These are phyloP conservation scores for Ramalina peruviana DNA, from an alignment of 495 filamentous ascomycete genomes.

Conservation along the genomic window DNA sequence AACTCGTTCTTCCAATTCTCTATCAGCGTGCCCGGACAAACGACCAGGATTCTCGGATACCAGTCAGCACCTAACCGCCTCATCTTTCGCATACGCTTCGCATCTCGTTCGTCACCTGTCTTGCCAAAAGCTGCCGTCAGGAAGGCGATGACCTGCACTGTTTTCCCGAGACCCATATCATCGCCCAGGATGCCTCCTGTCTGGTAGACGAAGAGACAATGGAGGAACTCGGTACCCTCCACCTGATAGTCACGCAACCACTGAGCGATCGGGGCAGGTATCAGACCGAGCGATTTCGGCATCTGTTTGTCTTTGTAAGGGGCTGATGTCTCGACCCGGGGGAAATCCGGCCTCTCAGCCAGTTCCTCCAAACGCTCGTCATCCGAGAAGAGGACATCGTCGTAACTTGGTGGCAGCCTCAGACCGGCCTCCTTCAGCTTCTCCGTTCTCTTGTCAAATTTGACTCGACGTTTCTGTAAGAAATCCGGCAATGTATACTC, in stretches of 20 bases:
- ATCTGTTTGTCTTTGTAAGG: slow-evolving; percentile 64
- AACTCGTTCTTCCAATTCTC: slow-evolving; percentile 84
- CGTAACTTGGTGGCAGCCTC: slow-evolving; percentile 65
- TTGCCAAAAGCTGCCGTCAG: slow-evolving; percentile 89
- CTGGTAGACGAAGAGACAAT: slow-evolving; percentile 83
- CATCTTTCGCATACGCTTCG: slow-evolving; percentile 85
- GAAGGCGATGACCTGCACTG: slow-evolving; percentile 91
- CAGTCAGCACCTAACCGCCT: slow-evolving; percentile 42
- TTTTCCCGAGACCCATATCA: slow-evolving; percentile 97
- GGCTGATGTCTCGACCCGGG: slow-evolving; percentile 42
- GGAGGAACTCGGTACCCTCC: slow-evolving; percentile 71
- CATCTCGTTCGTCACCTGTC: slow-evolving; percentile 79
- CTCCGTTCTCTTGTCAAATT: slow-evolving; percentile 40
- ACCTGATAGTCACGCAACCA: slow-evolving; percentile 90
- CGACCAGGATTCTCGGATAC: slow-evolving; percentile 79
- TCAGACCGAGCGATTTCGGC: slow-evolving; percentile 61
- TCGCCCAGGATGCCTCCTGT: slow-evolving; percentile 84
- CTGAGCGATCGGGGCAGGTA: slow-evolving; percentile 84
- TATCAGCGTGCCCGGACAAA: slow-evolving; percentile 81
- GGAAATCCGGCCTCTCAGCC: slow-evolving; percentile 57
- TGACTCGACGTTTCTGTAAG: slow-evolving; percentile 34
- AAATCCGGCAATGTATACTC: slow-evolving; percentile 45
- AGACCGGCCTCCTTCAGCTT: slow-evolving; percentile 53
- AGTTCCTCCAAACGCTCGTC: slow-evolving; percentile 52
- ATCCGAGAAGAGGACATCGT: slow-evolving; percentile 76